Base-by-base conservation (phyloP, 2,329 filamentous ascomycete genomes). In the Aschersonia sp. region DNA sequence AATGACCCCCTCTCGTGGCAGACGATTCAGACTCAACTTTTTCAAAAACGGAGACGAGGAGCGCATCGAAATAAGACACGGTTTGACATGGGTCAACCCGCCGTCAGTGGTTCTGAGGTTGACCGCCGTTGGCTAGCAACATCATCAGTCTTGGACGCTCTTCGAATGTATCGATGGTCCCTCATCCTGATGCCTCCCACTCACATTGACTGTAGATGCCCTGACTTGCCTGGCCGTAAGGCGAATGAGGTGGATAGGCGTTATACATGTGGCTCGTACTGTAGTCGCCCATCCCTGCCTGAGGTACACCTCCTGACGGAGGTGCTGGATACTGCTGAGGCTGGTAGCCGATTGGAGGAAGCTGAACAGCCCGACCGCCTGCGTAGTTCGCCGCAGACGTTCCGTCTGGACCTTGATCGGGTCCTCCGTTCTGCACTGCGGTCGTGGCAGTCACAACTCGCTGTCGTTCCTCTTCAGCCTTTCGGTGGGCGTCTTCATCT, bases 401-500 rank as follows among this genome's bases (percentile, higher is more conserved):
- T 32, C 62, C 66, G 49, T 66, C 63, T 4, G 58, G 55, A 29
- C 61, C 63, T 44, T 75, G 70, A 56, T 77, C 72, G 0, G 62
- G 54, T 3, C 63, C 68, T 48, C 69, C 70, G 46, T 74, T 75
- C 54, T 75, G 72, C 7, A 72, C 64, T 48, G 30, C 45, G 10
- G 43, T 43, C 6, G 48, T 45, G 45, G 71, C 66, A 12, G 20
- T 20, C 12, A 12, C 32, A 12, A 38, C 32, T 38, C 73, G 77
- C 64, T 81, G 82, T 49, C 89, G 85, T 61, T 96, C 89, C 54
- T 97, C 91, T 7, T 89, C 87, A 9, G 84, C 85, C 72, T 96
- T 96, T 60, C 89, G 85, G 57, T 80, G 76, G 46, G 83, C 83
- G 55, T 97, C 91, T 58, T 97, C 91, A 65, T 97, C 92, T 86